Percentiles rank a stretch among this genome's conserved stretches.
phyloP scores from a whole-genome alignment of 2,329 filamentous ascomycete species.

The Herpotrichia juniperi region DNA sequence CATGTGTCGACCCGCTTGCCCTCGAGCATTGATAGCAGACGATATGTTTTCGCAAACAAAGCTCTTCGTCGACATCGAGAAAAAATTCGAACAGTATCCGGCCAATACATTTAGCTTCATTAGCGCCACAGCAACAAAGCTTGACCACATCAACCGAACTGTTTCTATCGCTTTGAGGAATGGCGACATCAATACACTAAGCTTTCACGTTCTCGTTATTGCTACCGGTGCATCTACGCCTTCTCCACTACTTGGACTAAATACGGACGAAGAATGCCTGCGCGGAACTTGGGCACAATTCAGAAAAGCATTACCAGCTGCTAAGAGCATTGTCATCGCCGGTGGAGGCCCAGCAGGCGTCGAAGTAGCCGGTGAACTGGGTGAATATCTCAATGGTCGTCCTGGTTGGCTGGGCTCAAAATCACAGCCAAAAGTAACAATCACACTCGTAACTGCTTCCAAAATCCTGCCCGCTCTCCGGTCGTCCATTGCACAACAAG shows the following conservation, averaged over 20 bases:
- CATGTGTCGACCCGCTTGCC: conserved; percentile 40
- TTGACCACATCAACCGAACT: conserved; percentile 39
- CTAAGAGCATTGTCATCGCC: conserved; percentile 42
- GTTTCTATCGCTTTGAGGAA: conserved; percentile 36
- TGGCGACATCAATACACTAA: conserved; percentile 29
- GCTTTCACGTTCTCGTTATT: conserved; percentile 44
- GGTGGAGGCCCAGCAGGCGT: conserved; percentile 45
- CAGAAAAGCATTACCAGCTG: conserved; percentile 39
- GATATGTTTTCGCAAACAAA: conserved; percentile 40
- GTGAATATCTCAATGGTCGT: conserved; percentile 58
- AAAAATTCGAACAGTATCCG: conserved; percentile 41
- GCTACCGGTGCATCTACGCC: conserved; percentile 45
- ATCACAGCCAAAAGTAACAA: conserved; percentile 36
- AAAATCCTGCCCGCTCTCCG: conserved; percentile 38
- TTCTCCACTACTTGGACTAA: conserved; percentile 43
- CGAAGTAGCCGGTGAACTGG: conserved; percentile 49
- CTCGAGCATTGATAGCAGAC: conserved; percentile 44
- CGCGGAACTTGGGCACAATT: conserved; percentile 40
- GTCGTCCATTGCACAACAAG: conserved; percentile 28
- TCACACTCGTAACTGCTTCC: conserved; percentile 42
- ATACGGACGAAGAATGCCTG: conserved; percentile 40
- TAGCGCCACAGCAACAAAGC: conserved; percentile 36
- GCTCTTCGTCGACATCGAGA: conserved; percentile 42
- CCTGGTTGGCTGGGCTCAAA: conserved; percentile 46
- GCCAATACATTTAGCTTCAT: conserved; percentile 43